Evolutionary conservation across 495 filamentous ascomycete genomes (phyloP).

Genomic region (Oidiodendron maius): DNA sequence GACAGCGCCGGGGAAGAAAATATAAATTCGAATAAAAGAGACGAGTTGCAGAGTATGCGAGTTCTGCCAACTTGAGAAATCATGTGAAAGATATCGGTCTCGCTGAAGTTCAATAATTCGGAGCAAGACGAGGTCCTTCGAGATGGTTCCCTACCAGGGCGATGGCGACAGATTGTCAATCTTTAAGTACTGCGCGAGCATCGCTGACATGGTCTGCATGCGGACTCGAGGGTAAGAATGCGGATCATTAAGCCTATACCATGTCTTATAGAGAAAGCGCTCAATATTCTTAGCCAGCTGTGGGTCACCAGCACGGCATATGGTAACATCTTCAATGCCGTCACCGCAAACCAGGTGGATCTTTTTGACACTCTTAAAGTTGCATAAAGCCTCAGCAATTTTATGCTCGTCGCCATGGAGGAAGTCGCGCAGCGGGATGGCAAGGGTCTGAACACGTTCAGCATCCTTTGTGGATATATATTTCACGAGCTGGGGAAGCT

Average conservation of each 20-base stretch:
- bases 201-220: neutral
- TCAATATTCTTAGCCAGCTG: neutral
- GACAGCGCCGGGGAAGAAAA: too few relatives aligned
- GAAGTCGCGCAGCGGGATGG: constrained; percentile 7
- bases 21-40: too few relatives aligned
- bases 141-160: too few relatives aligned
- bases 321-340: neutral
- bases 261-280: neutral
- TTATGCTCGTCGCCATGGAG: neutral
- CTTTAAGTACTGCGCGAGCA: neutral
- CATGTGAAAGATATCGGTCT: too few relatives aligned
- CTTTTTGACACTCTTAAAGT: neutral
- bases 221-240: neutral
- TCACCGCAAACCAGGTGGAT: neutral
- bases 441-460: neutral
- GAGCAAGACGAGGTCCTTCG: too few relatives aligned
- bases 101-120: too few relatives aligned
- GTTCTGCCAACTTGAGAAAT: too few relatives aligned
- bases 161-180: neutral
- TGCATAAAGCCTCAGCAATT: neutral
- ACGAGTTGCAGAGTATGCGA: too few relatives aligned
- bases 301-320: neutral
- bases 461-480: neutral
- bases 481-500: neutral
- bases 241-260: neutral